Base-by-base conservation (phyloP, 805 yeast genomes). In the Middelhovenomyces tepae region DNA sequence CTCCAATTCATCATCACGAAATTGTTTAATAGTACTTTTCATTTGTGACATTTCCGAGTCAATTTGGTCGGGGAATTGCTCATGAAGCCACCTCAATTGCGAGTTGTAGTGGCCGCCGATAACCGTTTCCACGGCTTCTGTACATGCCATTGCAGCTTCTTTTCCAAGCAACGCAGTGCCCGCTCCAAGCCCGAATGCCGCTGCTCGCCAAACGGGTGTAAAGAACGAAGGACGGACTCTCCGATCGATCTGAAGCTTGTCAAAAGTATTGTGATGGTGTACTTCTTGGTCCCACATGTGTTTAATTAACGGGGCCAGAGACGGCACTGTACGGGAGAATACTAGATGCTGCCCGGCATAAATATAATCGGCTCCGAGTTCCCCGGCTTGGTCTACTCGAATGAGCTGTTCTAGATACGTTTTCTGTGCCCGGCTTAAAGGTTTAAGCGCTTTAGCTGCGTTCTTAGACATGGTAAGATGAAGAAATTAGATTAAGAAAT, bases 231-330 rank as follows among this genome's bases (percentile, higher is more conserved):
- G 98, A 47, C 98, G 71, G 1, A 87, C 94, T 31, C 96, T 64
- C 43, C 82, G 75, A 38, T 71, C 66, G 1, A 69, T 61, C 54
- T 89, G 97, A 18, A 89, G 62, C 2, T 65, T 56, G 53, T 91
- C 80, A 61, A 91, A 91, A 0, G 95, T 82, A 42, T 71, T 60
- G 53, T 85, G 94, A 51, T 91, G 98, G 46, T 78, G 85, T 22
- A 89, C 67, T 50, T 91, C 98, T 56, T 91, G 97, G 21, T 87
- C 95, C 97, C 97, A 87, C 98, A 91, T 91, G 53, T 91, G 96
- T 48, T 75, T 72, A 49, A 91, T 60, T 8, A 86, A 65, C 0
- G 93, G 89, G 47, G 75, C 83, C 37, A 89, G 62, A 37, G 76
- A 73, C 1, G 94, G 94, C 45, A 70, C 68, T 37, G 75, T 77